phyloP scores from a whole-genome alignment of 306 rosid genomes.

The Chamaecrista fasciculata region DNA sequence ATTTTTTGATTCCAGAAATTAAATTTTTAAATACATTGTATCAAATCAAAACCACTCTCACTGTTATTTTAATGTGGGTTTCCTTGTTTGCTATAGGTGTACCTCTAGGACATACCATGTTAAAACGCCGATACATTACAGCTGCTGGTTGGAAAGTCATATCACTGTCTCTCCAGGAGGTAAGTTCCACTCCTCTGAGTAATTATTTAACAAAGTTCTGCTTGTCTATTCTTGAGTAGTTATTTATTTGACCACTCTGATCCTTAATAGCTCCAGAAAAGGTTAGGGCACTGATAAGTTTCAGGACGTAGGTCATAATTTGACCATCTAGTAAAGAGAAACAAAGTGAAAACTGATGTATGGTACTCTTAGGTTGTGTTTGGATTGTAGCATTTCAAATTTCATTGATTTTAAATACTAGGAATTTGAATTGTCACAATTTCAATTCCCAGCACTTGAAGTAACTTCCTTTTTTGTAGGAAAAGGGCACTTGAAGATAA shows the following conservation, averaged over 20 bases:
- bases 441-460: no score
- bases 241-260: no score
- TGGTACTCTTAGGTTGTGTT: neutral
- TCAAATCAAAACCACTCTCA: neutral
- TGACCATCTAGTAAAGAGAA: neutral
- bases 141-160: slow-evolving; percentile 83
- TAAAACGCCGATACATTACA: slow-evolving; percentile 73
- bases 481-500: no score
- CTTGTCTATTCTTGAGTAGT: neutral
- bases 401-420: no score
- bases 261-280: neutral
- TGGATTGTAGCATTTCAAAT: no score
- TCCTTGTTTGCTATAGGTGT: slow-evolving; percentile 46
- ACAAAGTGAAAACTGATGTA: neutral
- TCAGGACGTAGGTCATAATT: neutral
- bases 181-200: slow-evolving; percentile 33
- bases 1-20: neutral
- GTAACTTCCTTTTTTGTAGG: no score
- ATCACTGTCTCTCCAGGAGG: slow-evolving; percentile 75
- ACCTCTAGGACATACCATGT: slow-evolving; percentile 82
- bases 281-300: neutral
- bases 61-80: neutral
- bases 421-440: no score
- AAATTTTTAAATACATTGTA: neutral
- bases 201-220: neutral